phyloP scores from a whole-genome alignment of 2,329 filamentous ascomycete species.

The Bipolaris gigantea region DNA sequence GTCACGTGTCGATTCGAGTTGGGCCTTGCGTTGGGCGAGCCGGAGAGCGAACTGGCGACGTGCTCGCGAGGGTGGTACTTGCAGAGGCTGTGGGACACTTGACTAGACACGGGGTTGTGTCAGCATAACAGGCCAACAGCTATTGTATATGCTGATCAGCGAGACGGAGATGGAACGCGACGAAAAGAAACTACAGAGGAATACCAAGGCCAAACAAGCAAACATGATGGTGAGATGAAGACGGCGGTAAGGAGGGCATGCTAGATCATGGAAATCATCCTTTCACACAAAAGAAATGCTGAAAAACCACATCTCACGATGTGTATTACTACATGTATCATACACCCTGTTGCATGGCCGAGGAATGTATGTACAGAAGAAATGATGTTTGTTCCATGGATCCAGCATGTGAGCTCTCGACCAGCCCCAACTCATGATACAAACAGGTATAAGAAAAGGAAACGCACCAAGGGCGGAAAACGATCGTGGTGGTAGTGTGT shows the following conservation, averaged over 20 bases:
- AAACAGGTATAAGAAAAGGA: slow-evolving; percentile 26
- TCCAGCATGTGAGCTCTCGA: slow-evolving; percentile 10
- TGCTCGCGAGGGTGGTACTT: slow-evolving; percentile 82
- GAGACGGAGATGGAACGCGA: slow-evolving; percentile 13
- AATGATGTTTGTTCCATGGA: slow-evolving; percentile 14
- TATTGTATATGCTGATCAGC: background rate
- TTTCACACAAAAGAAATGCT: slow-evolving; percentile 17
- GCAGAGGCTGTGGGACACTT: slow-evolving; percentile 61
- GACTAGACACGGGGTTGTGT: slow-evolving; percentile 7
- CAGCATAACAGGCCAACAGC: slow-evolving; percentile 38
- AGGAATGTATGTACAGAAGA: slow-evolving; percentile 33
- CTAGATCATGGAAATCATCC: slow-evolving; percentile 7
- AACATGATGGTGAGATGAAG: slow-evolving; percentile 1
- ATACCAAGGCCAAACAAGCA: background rate
- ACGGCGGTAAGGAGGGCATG: background rate
- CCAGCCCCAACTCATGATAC: slow-evolving; percentile 10
- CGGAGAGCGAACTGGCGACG: slow-evolving; percentile 88
- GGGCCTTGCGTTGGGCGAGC: slow-evolving; percentile 59
- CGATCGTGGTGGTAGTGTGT: slow-evolving; percentile 35
- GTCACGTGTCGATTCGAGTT: slow-evolving; percentile 31
- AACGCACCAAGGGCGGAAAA: slow-evolving; percentile 46
- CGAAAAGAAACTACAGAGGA: background rate
- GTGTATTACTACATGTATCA: slow-evolving; percentile 38
- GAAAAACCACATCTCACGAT: slow-evolving; percentile 22
- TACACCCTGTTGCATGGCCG: slow-evolving; percentile 28